phyloP scores from a whole-genome alignment of 83 land plant genomes.

The Larix sibirica region DNA sequence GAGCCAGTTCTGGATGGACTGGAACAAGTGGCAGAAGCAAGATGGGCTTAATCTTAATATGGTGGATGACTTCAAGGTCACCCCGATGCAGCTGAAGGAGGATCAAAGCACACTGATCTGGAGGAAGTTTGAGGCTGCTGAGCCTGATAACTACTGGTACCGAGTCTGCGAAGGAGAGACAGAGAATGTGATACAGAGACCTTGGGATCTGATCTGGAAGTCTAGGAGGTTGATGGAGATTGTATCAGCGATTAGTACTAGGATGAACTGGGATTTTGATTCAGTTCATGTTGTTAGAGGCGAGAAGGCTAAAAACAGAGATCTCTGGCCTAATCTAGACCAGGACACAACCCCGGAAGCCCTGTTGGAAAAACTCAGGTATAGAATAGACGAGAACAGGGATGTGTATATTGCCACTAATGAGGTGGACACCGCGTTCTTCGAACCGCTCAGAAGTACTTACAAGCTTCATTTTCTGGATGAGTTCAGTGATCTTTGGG shows the following conservation, averaged over 20 bases:
- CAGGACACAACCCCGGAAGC: constrained; percentile 78
- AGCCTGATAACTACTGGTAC: constrained; percentile 92
- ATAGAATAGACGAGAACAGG: constrained; percentile 65
- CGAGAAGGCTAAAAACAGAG: constrained; percentile 73
- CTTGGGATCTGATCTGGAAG: constrained; percentile 93
- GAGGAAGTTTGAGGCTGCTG: constrained; percentile 76
- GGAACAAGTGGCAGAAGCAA: constrained; percentile 71
- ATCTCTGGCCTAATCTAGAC: constrained; percentile 86
- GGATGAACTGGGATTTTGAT: constrained; percentile 91
- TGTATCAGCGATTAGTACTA: constrained; percentile 70
- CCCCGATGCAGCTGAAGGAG: constrained; percentile 70
- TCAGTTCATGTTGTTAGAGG: constrained; percentile 87
- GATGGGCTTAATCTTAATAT: constrained; percentile 47
- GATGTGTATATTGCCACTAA: constrained; percentile 82
- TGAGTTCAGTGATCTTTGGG: constrained; percentile 88
- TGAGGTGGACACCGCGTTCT: constrained; percentile 64
- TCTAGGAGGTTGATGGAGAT: constrained; percentile 84
- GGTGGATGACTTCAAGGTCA: constrained; percentile 61
- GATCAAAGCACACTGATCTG: constrained; percentile 67
- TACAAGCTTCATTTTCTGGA: constrained; percentile 68
- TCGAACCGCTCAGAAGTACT: constrained; percentile 73
- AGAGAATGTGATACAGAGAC: constrained; percentile 80
- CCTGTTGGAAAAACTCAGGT: constrained; percentile 49
- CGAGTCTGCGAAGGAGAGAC: constrained; percentile 95
- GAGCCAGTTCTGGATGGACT: constrained; percentile 71